Base-by-base conservation (phyloP, 2,329 filamentous ascomycete species). In the Paraphoma chrysanthemicola region DNA sequence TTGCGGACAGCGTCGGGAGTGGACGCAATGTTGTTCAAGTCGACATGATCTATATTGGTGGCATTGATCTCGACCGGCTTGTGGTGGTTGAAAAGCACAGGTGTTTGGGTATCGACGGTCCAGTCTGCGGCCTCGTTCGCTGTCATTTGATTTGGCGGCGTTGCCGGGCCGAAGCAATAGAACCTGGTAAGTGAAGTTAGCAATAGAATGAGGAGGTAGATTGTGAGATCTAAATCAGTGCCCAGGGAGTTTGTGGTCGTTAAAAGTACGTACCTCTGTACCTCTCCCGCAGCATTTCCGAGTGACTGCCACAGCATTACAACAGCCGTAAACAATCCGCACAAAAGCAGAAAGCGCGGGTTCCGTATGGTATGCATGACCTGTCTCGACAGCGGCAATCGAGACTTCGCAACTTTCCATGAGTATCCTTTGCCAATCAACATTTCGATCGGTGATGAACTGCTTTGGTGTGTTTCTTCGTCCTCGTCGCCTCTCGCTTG, bases 71-170 rank as follows among this genome's bases (percentile, higher is more conserved):
- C 88, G 71, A 97, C 84, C 36, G 95, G 90, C 62, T 90, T 88
- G 78, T 98, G 95, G 78, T 94, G 91, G 81, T 99, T 99, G 84
- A 96, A 97, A 64, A 97, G 86, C 67, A 99, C 93, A 48, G 95
- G 95, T 3, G 95, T 98, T 69, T 93, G 89, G 61, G 95, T 82
- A 74, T 97, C 93, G 55, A 88, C 88, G 66, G 91, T 90, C 95
- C 95, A 99, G 63, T 92, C 86, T 60, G 89, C 89, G 77, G 94
- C 90, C 75, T 99, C 95, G 75, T 97, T 97, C 53, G 90, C 82
- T 42, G 90, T 87, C 92, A 99, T 97, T 63, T 95, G 88, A 88
- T 96, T 96, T 51, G 95, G 95, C n/a, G 95, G 87, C 82, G 96
- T 97, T 23, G 90, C 87, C 12, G 95, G 94, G 11, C 95, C 95